phyloP scores from a whole-genome alignment of 768 basidiomycete species.

The Boletus patriciae region DNA sequence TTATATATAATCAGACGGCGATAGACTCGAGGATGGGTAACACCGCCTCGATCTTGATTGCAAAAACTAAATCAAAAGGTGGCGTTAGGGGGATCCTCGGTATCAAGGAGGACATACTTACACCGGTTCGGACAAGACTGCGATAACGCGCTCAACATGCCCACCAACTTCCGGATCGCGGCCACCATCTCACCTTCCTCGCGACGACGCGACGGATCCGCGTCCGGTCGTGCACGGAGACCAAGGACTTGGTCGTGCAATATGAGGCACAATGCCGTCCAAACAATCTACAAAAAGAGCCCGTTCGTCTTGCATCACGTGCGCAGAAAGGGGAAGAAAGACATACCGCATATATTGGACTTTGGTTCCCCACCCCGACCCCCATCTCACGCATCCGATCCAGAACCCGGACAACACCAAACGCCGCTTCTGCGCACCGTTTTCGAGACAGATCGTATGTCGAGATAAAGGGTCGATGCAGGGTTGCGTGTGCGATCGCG shows the following conservation, averaged over 20 bases:
- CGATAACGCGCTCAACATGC: conserved; percentile 17
- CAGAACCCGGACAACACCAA: conserved; percentile 15
- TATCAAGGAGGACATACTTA: conserved; percentile 15
- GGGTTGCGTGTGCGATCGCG: conserved; percentile 26
- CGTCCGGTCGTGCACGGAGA: conserved; percentile 14
- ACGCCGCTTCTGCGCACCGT: conserved; percentile 17
- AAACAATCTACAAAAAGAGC: conserved; percentile 17
- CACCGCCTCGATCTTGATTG: conserved; percentile 26
- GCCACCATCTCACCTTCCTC: conserved; percentile 13
- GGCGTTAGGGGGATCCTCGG: not conserved
- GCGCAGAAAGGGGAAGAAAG: not conserved
- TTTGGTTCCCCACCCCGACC: not conserved
- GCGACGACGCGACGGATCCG: conserved; percentile 5
- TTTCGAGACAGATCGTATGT: conserved; percentile 13
- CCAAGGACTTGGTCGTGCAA: conserved; percentile 24
- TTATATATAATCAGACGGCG: not conserved
- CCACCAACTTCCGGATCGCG: conserved; percentile 19
- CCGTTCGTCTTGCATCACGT: not conserved
- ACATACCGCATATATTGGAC: conserved; percentile 22
- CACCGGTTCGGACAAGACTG: conserved; percentile 18
- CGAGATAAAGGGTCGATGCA: conserved; percentile 23
- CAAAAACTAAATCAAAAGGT: conserved; percentile 15
- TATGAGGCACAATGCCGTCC: conserved; percentile 22
- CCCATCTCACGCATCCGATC: conserved; percentile 12
- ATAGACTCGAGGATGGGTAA: conserved; percentile 27